Evolutionary conservation across 2,329 filamentous ascomycete genomes (phyloP), one percentile per base, ranked within the genome.

Genomic region (Xylaria polymorpha): DNA sequence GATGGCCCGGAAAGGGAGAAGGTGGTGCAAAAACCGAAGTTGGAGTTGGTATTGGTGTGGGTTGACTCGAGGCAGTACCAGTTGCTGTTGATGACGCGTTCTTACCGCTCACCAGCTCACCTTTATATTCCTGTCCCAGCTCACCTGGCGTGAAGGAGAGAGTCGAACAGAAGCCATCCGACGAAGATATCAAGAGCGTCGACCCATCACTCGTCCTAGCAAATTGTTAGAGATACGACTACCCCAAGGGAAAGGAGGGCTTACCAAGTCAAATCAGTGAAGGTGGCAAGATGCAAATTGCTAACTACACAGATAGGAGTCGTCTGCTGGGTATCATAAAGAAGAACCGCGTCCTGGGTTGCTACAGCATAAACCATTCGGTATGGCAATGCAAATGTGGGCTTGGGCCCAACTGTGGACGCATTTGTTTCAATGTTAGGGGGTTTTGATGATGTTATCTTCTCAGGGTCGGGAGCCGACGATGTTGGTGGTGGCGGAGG

Each of bases 251-350:
- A 12, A 37, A 68, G 22, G 81, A 0, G 46, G 15, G 41, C 90
- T 80, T 88, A 97, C 96, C 96, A 99, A 41, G 94, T 92, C 68
- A 99, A 83, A 79, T 99, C 96, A 0, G 96, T 99, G 78, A 99
- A 99, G 0, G 96, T 98, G 4, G 96, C 94, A 80, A 95, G 97
- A 80, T 99, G 96, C 72, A 99, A 83, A 77, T 99, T 99, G 86
- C 94, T 98, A 58, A 99, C 95, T 46, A 98, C 87, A 78, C 94
- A 97, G 43, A 99, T 85, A 2, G 96, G 96, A 8, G 94, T 97
- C 76, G 94, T 92, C 78, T 99, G 96, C 78, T 99, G 96, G 0
- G 96, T 99, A 80, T 99, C 96, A 78, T 99, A 99, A 25, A 99
- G 86, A 51, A 98, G 85, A 4, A 99, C 93, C 0, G 96, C 93